phyloP scores from a whole-genome alignment of 768 basidiomycete genomes.

The Pleurotus giganteus region DNA sequence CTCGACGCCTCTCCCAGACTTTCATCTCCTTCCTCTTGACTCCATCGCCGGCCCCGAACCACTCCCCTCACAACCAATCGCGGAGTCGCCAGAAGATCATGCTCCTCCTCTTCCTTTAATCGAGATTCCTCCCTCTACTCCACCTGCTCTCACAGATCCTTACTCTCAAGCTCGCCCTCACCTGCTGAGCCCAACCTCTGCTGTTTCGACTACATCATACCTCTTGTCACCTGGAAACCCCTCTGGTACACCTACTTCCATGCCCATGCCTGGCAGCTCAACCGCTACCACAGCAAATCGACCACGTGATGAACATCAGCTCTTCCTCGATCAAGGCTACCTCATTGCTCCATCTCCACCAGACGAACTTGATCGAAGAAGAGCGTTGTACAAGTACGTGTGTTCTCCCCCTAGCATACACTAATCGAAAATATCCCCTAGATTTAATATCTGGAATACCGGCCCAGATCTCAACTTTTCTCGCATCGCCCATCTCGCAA shows the following conservation, averaged over 20 bases:
- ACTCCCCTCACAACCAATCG: not conserved
- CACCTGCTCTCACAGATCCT: not conserved
- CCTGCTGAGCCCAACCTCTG: not conserved
- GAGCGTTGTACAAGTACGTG: conserved; percentile 81
- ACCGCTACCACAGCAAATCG: not conserved
- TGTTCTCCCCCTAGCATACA: not conserved
- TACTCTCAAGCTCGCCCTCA: not conserved
- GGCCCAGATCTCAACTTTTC: conserved; percentile 89
- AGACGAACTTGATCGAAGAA: conserved; percentile 76
- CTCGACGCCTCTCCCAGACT: not conserved
- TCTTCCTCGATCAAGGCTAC: conserved; percentile 63
- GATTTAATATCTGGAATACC: conserved; percentile 90
- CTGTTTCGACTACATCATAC: not conserved
- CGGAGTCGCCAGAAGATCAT: not conserved
- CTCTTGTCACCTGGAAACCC: not conserved
- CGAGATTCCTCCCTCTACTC: not conserved
- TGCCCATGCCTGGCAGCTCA: not conserved
- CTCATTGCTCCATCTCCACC: conserved; percentile 82
- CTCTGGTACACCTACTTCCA: not conserved
- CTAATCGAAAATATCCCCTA: conserved; percentile 18
- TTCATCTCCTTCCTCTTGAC: not conserved
- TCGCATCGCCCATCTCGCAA: conserved; percentile 88
- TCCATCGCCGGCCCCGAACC: not conserved
- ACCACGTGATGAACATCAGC: conserved; percentile 51
- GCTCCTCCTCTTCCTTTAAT: not conserved